Evolutionary conservation across 306 rosid species (phyloP).

Genomic region (Mimosa pudica): DNA sequence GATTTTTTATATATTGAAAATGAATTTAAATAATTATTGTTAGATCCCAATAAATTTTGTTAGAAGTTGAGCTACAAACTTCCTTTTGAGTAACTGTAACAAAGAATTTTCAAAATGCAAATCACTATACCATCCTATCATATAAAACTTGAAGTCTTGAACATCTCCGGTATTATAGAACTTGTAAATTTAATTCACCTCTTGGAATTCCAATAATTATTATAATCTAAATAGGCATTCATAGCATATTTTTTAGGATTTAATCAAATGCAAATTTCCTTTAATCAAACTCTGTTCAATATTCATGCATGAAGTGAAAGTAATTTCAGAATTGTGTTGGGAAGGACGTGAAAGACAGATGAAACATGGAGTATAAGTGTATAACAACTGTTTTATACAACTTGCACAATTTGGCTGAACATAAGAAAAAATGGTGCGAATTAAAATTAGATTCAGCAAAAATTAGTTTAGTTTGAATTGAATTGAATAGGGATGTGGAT

Average conservation of each 20-base stretch:
- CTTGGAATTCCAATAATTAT: neutral
- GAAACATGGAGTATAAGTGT: too few relatives aligned
- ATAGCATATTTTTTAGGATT: neutral
- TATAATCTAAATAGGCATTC: too few relatives aligned
- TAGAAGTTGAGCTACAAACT: too few relatives aligned
- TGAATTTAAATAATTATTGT: too few relatives aligned
- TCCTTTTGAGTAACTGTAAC: too few relatives aligned
- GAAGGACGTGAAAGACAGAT: neutral
- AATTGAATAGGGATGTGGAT: neutral
- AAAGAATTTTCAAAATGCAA: too few relatives aligned
- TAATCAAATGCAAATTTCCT: neutral
- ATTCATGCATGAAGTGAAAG: neutral
- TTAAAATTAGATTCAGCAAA: too few relatives aligned
- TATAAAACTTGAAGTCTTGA: neutral
- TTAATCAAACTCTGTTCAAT: neutral
- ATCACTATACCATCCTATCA: too few relatives aligned
- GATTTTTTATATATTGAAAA: neutral
- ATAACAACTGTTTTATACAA: neutral
- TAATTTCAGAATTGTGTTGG: neutral
- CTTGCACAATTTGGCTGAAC: neutral
- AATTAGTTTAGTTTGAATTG: neutral
- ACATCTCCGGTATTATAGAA: too few relatives aligned
- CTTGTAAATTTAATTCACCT: neutral
- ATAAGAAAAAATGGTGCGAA: neutral
- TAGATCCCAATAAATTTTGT: too few relatives aligned